Base-by-base conservation (phyloP, 352 stramenopile genomes). In the Globisporangium cederbergense region DNA sequence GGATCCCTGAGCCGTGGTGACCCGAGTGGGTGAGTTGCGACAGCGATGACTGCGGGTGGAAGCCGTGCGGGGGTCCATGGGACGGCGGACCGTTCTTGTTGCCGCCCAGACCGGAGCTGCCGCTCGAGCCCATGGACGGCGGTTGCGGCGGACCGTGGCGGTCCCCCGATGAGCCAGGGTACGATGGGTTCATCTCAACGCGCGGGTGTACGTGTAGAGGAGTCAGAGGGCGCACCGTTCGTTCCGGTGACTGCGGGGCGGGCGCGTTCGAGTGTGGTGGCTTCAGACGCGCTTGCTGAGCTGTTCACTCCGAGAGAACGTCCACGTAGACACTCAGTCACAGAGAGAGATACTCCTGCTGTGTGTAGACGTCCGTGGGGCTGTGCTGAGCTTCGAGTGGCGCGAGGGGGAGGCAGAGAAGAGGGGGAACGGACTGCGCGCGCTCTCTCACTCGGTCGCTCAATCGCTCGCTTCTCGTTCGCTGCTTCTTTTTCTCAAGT, bases 181-280 rank as follows among this genome's bases (percentile, higher is more conserved):
- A 92, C 72, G 83, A 92, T 62, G 83, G 83, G 67, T 92, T 92
- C 83, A 92, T 92, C 30, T 58, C 16, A 32, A 45, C 51, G 51
- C 50, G 32, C 50, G 20, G 30, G 1, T 66, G 11, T 11, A 13
- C 55, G 34, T 58, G 13, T 30, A 55, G 18, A 30, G 10, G 46
- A 52, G 30, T 55, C 25, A 22, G 7, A 56, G 25, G 18, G 16
- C 34, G 50, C 14, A 25, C 50, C 50, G 50, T 56, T 32, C 49
- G 30, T 55, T 55, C 49, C 49, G 49, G 32, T 16, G 28, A 49
- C 43, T n/a, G 18, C 6, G 25, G 25, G 25, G 18, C 14, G 28
- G 6, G 25, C 16, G 50, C 34, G 20, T 38, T 18, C 20, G 11
- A 18, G 20, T 25, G 25, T 53, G 20, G 11, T 55, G 50, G 50